Base-by-base conservation (phyloP, 495 filamentous ascomycete species). In the Hypoxylon trugodes region DNA sequence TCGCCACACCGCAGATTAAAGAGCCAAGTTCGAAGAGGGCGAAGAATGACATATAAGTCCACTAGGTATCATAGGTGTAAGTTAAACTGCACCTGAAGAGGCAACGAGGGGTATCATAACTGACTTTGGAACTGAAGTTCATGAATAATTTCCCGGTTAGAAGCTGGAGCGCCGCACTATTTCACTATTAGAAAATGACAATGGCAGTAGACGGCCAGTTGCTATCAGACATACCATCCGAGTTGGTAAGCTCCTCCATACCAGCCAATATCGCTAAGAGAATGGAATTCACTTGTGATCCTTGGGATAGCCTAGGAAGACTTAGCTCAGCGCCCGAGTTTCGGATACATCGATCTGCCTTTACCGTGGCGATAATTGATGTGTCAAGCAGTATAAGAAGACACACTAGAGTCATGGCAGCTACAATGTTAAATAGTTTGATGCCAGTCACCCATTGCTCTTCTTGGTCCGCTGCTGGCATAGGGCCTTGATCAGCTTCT, bases 181-280 rank as follows among this genome's bases (percentile, higher is more conserved):
- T 12, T 36, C 9, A 3, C 10, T 36, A 36, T 36, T 36, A 9
- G 32, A 9, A 12, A 10, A 13, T 36, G n/a, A 9, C 15, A 36
- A 12, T 9, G 8, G 32, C 15, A 36, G 12, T 4, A 30, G 16
- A 81, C 6, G n/a, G n/a, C n/a, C n/a, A 80, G 47, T 15, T 80
- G 74, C 52, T 79, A 73, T 43, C 70, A 6, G 25, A 10, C 52
- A 9, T 36, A 71, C 69, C 52, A 53, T 10, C 56, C 58, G n/a
- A 73, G 70, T 13, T 65, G 61, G 55, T 73, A 73, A 1, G 70
- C 67, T 15, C 66, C 57, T 13, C 78, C 82, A 63, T 86, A 86
- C 84, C 83, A 86, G 22, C 81, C 78, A 30, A 84, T 69, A 53
- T 84, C 81, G 0, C 41, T 32, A n/a, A 80, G 61, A 4, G 78